Evolutionary conservation across 2,329 filamentous ascomycete species (phyloP).

Genomic region (Lojkania enalia): DNA sequence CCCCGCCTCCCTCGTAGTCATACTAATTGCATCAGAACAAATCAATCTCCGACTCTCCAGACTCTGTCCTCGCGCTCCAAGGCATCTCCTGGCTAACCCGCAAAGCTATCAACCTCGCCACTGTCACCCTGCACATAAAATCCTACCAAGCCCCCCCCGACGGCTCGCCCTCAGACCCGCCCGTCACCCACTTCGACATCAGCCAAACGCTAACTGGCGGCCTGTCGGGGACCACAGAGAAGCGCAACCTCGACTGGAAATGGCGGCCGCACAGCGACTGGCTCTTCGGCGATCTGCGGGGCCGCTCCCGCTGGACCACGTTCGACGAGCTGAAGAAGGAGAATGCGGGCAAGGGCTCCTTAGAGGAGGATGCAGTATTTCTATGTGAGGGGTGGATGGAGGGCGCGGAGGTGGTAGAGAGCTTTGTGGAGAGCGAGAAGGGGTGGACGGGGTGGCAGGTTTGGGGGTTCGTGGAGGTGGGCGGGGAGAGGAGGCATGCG

Average conservation of each 20-base stretch:
- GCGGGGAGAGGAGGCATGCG: conserved; percentile 33
- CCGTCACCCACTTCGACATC: conserved; percentile 67
- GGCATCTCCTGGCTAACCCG: conserved; percentile 65
- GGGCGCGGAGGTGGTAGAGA: conserved; percentile 41
- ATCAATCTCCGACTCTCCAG: conserved; percentile 67
- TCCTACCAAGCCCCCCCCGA: conserved; percentile 52
- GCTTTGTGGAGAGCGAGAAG: conserved; percentile 38
- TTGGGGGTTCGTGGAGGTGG: conserved; percentile 27
- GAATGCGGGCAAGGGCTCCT: conserved; percentile 1
- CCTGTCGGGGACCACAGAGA: conserved; percentile 67
- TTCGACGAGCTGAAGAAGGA: conserved; percentile 22
- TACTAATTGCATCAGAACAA: conserved; percentile 64
- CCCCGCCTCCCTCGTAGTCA: background rate
- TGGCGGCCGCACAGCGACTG: conserved; percentile 72
- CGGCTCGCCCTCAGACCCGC: conserved; percentile 26
- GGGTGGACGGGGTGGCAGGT: conserved; percentile 42
- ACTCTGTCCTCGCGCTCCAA: conserved; percentile 68
- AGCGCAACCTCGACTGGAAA: conserved; percentile 60
- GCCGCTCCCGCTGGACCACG: conserved; percentile 58
- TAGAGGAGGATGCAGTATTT: conserved; percentile 30
- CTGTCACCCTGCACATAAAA: conserved; percentile 66
- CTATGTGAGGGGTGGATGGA: conserved; percentile 28
- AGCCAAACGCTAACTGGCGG: conserved; percentile 72
- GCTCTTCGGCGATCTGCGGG: conserved; percentile 75
- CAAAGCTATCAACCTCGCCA: conserved; percentile 70